Base-by-base conservation (phyloP, 176 grass and related monocot species). In the Rhynchospora breviuscula region DNA sequence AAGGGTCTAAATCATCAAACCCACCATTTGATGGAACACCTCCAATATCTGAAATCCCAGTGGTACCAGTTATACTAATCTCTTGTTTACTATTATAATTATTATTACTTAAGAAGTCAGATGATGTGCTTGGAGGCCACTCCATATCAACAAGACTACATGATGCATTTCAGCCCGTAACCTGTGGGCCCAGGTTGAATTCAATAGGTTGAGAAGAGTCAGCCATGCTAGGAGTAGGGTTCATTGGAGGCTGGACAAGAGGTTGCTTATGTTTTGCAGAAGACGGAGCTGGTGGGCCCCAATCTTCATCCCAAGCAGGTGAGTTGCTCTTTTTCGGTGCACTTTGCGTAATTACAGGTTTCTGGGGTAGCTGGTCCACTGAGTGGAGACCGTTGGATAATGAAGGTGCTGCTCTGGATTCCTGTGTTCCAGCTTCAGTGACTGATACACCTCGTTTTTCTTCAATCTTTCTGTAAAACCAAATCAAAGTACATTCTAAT, bases 231-330 rank as follows among this genome's bases (percentile, higher is more conserved):
- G 88, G 83, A 67, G 90, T 89, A 69, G 88, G 86, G 53, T 86
- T 78, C 59, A 78, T 31, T 53, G 85, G 64, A 13, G 83, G 21
- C n/a, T 45, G 59, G 56, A 15, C 19, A n/a, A 49, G 12, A 1
- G 33, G 58, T 89, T 85, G 83, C 62, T 89, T 86, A 48, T 75
- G 70, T 84, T 81, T 81, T 87, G 82, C 91, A 73, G 69, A 90
- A 79, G 53, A 80, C n/a, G 57, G 84, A 74, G 72, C 72, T 81
- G 9, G 68, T 86, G 97, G 88, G 46, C 88, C 93, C 97, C 97
- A 99, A 53, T 99, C 97, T 83, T 99, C 97, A 66, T 99, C 97
- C 97, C 97, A 99, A 82, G 97, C 72, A 47, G 56, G 8, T 12
- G 83, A 70, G 79, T 79, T 74, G 68, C 88, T 99, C 83, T 84